phyloP scores from a whole-genome alignment of 2,329 filamentous ascomycete species.

The Claviceps quebecensis region DNA sequence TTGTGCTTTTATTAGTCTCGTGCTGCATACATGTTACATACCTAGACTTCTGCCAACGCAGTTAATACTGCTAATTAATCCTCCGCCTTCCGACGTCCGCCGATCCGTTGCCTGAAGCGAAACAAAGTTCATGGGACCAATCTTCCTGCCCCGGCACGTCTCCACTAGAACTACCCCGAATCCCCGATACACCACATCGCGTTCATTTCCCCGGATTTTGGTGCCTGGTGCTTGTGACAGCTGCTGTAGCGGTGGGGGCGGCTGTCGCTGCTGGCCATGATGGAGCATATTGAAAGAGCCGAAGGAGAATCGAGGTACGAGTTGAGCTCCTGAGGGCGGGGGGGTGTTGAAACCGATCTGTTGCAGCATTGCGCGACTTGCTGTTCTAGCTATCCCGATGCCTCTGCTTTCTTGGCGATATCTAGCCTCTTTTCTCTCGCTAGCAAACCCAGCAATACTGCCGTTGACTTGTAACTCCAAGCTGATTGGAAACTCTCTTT shows the following conservation, averaged over 20 bases:
- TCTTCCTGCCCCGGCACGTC: background rate
- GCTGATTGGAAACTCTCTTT: background rate
- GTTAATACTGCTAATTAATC: background rate
- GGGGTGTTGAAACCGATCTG: background rate
- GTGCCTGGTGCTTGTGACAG: background rate
- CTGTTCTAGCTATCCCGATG: background rate
- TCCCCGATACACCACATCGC: background rate
- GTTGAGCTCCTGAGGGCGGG: background rate
- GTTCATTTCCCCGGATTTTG: constrained; percentile 1
- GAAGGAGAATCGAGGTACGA: constrained; percentile 5
- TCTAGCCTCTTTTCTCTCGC: background rate
- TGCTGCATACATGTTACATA: background rate
- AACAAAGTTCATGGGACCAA: background rate
- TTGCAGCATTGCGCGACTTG: background rate
- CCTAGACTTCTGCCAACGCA: background rate
- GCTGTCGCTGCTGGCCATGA: constrained; percentile 2
- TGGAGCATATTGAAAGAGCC: constrained; percentile 4
- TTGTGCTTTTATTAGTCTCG: background rate
- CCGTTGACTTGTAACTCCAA: background rate
- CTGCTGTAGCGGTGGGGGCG: background rate
- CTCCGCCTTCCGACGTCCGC: background rate
- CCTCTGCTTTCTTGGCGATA: background rate
- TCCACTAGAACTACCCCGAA: background rate
- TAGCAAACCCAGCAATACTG: background rate
- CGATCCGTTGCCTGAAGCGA: background rate